Base-by-base conservation (phyloP, 768 basidiomycete genomes). In the Macrocybe gigantea region DNA sequence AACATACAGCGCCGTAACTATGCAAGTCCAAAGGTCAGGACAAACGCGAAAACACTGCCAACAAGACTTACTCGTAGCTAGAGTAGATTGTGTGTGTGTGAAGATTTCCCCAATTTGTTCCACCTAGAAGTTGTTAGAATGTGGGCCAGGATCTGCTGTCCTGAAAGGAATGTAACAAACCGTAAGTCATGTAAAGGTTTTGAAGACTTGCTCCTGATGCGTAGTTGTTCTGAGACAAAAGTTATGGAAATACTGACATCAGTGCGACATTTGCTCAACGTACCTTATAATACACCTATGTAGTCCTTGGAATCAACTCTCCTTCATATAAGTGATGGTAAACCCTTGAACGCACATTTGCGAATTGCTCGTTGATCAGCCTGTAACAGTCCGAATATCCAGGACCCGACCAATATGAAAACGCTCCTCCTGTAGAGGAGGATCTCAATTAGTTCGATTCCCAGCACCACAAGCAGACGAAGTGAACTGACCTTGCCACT, bases 81-180 rank as follows among this genome's bases (percentile, higher is more conserved):
- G 67, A 68, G 53, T 67, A 68, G 11, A 68, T 68, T 0, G 67
- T 64, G 31, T 65, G 64, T 2, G 62, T 65, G 42, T 65, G 64
- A 60, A 68, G 55, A 45, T 68, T 68, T 4, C 67, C 67, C 67
- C 67, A 68, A 41, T 68, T 68, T 7, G 67, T 68, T 0, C 67
- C 67, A 7, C 66, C 65, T 65, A 41, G 12, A 11, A 39, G 14
- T 35, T 29, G 22, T 29, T 8, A 47, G 9, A 22, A 33, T 15
- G 5, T 10, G 29, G 31, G 8, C 30, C n/a, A n/a, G n/a, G n/a
- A n/a, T n/a, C n/a, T n/a, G n/a, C 29, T 6, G 11, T 39, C 6
- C 38, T 7, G 12, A 10, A 10, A 13, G 6, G 13, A 7, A 45
- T 22, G 6, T 8, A 42, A 45, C 60, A 8, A 36, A 65, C 67